Evolutionary conservation across 2,329 filamentous ascomycete species (phyloP), one percentile per base, ranked within the genome.

Genomic region (Myriosclerotinia duriaeana): DNA sequence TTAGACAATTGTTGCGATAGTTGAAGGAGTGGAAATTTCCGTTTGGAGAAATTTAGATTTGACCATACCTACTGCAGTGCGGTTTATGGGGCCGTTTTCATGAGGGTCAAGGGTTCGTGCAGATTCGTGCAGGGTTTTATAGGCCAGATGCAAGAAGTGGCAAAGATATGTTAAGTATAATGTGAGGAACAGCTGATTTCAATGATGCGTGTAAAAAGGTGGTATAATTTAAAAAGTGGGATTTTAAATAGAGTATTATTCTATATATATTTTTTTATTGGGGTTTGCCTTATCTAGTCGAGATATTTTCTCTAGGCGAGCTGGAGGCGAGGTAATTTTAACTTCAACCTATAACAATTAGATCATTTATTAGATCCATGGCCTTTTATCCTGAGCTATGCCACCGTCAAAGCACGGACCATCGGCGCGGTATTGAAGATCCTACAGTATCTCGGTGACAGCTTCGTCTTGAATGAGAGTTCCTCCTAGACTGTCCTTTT

Each of bases 31-130:
- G 42, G 58, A 44, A 22, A 60, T n/a, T 1, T 50, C 30, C 26
- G 58, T 30, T 38, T 60, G 44, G 38, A 60, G 58, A 60, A 50
- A 50, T 38, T 59, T 60, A 15, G 7, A 60, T 60, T 50, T 60
- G 50, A 20, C 58, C 44, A 34, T 48, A 20, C 44, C 20, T 26
- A 20, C 44, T 20, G 44, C 9, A n/a, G 14, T 38, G 44, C 58
- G 44, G 44, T 11, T 38, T 60, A 60, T 50, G 44, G 58, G 58
- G 44, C 58, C 58, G 58, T 15, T 60, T 48, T 30, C 11, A 22
- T n/a, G 30, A 22, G 36, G 48, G 34, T 60, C 7, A 34, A 60
- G 58, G 58, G 58, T 22, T 38, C 14, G 26, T 26, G 26, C 26
- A 26, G 26, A 26, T 26, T 26, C 26, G 11, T 11, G 44, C 58